Evolutionary conservation across 176 grass and related monocot genomes (phyloP).

Genomic region (Ampelocalamus luodianensis): DNA sequence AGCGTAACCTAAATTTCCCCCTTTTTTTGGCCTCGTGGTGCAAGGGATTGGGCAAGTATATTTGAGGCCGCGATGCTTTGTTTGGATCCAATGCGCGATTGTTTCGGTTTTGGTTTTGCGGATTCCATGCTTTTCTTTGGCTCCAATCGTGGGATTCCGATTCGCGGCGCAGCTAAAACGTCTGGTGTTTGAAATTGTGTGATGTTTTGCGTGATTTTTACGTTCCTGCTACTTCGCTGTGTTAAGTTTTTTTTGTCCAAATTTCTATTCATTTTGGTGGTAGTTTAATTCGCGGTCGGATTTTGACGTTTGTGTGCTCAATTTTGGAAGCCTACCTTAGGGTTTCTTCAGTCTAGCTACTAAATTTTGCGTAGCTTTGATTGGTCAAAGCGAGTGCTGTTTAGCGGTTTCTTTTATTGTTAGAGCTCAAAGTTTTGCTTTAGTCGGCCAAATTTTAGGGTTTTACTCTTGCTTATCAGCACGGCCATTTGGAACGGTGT

Average conservation of each 20-base stretch:
- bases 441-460: neutral
- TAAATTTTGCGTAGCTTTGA: neutral
- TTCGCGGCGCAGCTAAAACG: constrained; percentile 1
- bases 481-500: neutral
- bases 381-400: neutral
- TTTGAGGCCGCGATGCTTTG: neutral
- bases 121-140: neutral
- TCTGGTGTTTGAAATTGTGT: constrained; percentile 2
- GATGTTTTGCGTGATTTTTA: neutral
- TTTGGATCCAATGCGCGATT: constrained; percentile 25
- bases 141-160: neutral
- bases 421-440: neutral
- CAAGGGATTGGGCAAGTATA: neutral
- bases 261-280: neutral
- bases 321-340: neutral
- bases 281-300: neutral
- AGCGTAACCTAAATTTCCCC: neutral
- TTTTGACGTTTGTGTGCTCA: neutral
- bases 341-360: neutral
- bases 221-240: neutral
- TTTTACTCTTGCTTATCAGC: neutral
- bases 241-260: neutral
- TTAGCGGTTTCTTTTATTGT: constrained; percentile 4
- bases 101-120: neutral
- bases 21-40: neutral